phyloP scores from a whole-genome alignment of 2,329 filamentous ascomycete genomes.

The Colletotrichum higginsianum region DNA sequence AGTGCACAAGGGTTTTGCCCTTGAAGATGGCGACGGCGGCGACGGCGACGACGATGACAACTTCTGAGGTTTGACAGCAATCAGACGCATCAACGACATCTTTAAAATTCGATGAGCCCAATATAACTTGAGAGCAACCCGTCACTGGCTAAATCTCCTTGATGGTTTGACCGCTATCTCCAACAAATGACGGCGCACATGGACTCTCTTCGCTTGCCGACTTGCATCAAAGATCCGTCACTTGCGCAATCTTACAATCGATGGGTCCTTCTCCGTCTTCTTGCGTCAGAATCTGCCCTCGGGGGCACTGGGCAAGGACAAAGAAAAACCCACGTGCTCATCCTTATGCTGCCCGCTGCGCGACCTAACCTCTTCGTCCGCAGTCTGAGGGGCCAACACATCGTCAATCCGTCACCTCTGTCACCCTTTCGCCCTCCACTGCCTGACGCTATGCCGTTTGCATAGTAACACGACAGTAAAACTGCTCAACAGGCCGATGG shows the following conservation, averaged over 20 bases:
- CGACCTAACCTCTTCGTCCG: conserved; percentile 17
- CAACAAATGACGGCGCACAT: conserved; percentile 1
- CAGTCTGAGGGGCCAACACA: conserved; percentile 26
- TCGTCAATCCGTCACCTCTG: conserved; percentile 20
- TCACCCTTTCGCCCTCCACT: conserved; percentile 17
- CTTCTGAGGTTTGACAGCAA: not conserved
- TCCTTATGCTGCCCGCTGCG: conserved; percentile 21
- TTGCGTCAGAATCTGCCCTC: conserved; percentile 12
- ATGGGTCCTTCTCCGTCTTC: conserved; percentile 11
- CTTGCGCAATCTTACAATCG: conserved; percentile 25
- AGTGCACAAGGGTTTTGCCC: not conserved
- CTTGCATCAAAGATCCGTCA: conserved; percentile 15
- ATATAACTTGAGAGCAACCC: not conserved
- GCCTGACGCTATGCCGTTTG: conserved; percentile 26
- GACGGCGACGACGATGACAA: no score
- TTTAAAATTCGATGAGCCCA: not conserved
- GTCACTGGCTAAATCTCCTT: conserved; percentile 7
- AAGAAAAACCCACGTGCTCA: conserved; percentile 34
- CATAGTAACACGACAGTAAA: conserved; percentile 33
- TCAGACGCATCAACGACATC: not conserved
- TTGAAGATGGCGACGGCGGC: not conserved
- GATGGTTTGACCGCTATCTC: not conserved
- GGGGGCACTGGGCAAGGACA: conserved; percentile 2
- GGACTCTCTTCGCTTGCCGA: conserved; percentile 8
- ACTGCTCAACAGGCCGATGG: conserved; percentile 21